Conservation (phyloP, 768 basidiomycete genomes). For the Phlegmacium glaucopus region DNA sequence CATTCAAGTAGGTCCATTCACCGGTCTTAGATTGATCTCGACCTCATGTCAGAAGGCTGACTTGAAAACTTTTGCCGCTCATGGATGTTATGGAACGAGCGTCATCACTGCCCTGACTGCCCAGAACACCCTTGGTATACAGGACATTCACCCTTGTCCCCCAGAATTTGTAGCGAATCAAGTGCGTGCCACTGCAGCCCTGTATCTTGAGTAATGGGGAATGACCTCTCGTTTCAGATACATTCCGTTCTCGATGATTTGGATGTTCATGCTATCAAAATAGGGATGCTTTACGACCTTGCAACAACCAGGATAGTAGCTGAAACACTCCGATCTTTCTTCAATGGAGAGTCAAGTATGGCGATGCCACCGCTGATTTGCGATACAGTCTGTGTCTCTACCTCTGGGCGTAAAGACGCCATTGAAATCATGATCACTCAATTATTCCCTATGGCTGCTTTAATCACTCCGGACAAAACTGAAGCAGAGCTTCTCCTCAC, state of each 20-base stretch:
- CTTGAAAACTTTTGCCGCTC: slow-evolving; percentile 78
- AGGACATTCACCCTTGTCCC: slow-evolving; percentile 65
- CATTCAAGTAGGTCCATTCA: slow-evolving; percentile 59
- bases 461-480: slow-evolving; percentile 83
- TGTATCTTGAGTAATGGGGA: background rate
- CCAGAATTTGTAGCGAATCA: slow-evolving; percentile 74
- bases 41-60: slow-evolving; percentile 60
- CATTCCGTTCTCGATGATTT: slow-evolving; percentile 70
- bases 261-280: slow-evolving; percentile 72
- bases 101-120: slow-evolving; percentile 85
- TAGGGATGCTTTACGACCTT: slow-evolving; percentile 81
- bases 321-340: slow-evolving; percentile 39
- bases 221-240: slow-evolving; percentile 44
- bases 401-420: slow-evolving; percentile 79
- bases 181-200: slow-evolving; percentile 31
- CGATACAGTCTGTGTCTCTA: slow-evolving; percentile 91
- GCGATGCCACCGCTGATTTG: slow-evolving; percentile 69
- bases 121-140: slow-evolving; percentile 86
- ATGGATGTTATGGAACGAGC: slow-evolving; percentile 76
- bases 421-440: slow-evolving; percentile 52
- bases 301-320: slow-evolving; percentile 51
- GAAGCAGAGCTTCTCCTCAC: slow-evolving; percentile 74
- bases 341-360: slow-evolving; percentile 24
- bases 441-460: slow-evolving; percentile 66
- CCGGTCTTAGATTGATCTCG: background rate